Conservation (phyloP, 106 monocot genomes). For the Chionographis japonica region DNA sequence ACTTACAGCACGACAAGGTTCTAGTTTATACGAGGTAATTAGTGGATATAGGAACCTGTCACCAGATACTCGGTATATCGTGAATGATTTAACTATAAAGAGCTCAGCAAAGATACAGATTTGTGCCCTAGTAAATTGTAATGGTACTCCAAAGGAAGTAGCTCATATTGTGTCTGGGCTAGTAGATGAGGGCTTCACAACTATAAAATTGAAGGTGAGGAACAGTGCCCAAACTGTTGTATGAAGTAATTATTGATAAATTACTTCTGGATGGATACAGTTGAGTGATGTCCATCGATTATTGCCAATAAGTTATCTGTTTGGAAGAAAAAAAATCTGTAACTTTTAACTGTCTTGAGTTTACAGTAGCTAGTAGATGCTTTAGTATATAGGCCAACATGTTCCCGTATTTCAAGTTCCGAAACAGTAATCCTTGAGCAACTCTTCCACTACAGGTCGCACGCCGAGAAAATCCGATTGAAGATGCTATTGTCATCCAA, state of each 20-base stretch:
- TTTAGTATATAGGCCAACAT: not conserved
- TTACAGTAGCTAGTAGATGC: too few species aligned
- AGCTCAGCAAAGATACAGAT: conserved; percentile 41
- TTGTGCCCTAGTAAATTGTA: conserved; percentile 81
- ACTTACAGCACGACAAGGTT: conserved; percentile 39
- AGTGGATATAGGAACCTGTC: conserved; percentile 23
- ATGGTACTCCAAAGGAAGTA: conserved; percentile 63
- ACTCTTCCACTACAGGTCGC: conserved; percentile 55
- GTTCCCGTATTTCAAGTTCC: not conserved
- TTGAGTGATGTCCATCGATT: not conserved
- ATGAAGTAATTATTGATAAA: conserved; percentile 1
- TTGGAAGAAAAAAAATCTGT: too few species aligned
- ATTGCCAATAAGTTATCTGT: not conserved
- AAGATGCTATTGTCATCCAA: conserved; percentile 71
- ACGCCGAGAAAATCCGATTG: conserved; percentile 61
- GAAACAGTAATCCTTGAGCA: not conserved
- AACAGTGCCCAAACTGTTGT: too few species aligned
- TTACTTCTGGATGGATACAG: not conserved
- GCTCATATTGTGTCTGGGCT: conserved; percentile 66
- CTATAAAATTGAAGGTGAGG: conserved; percentile 76
- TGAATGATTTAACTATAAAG: conserved; percentile 11
- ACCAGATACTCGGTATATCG: conserved; percentile 3
- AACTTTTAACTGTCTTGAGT: too few species aligned
- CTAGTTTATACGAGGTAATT: conserved; percentile 28
- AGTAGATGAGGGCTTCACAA: conserved; percentile 72